Conservation (phyloP, 140 eudicot genomes). For the Ambrosia hybrid region DNA sequence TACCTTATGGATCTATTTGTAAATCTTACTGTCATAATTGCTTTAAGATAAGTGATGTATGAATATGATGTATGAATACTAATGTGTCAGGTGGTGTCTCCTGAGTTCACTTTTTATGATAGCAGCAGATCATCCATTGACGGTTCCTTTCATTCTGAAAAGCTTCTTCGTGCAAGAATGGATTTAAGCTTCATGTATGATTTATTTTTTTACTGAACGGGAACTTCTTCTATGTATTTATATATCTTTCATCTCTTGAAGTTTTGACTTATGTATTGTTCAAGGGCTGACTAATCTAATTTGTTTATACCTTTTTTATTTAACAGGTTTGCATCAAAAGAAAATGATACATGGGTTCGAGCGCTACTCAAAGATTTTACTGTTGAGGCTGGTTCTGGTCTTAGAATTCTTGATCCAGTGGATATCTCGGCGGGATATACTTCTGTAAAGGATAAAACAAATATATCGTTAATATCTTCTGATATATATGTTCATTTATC, state of each 20-base stretch:
- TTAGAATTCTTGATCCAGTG: too few species aligned
- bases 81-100: constrained; percentile 80
- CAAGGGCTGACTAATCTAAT: neutral
- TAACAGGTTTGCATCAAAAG: constrained; percentile 88
- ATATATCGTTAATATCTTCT: constrained; percentile 69
- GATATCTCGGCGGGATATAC: constrained; percentile 54
- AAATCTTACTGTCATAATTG: too few species aligned
- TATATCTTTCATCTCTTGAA: neutral
- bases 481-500: constrained; percentile 88
- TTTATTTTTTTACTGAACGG: constrained; percentile 5
- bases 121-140: constrained; percentile 79
- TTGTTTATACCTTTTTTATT: neutral
- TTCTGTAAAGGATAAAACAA: constrained; percentile 91
- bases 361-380: constrained; percentile 83
- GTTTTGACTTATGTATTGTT: constrained; percentile 13
- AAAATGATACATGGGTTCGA: constrained; percentile 91
- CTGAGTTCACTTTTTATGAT: constrained; percentile 92
- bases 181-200: constrained; percentile 96
- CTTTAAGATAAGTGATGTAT: too few species aligned
- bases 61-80: constrained; percentile 1
- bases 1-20: too few species aligned
- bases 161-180: constrained; percentile 90
- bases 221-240: neutral
- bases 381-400: constrained; percentile 98
- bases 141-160: constrained; percentile 75